Evolutionary conservation across 202 grass and related monocot species (phyloP).

Genomic region (Setaria italica): DNA sequence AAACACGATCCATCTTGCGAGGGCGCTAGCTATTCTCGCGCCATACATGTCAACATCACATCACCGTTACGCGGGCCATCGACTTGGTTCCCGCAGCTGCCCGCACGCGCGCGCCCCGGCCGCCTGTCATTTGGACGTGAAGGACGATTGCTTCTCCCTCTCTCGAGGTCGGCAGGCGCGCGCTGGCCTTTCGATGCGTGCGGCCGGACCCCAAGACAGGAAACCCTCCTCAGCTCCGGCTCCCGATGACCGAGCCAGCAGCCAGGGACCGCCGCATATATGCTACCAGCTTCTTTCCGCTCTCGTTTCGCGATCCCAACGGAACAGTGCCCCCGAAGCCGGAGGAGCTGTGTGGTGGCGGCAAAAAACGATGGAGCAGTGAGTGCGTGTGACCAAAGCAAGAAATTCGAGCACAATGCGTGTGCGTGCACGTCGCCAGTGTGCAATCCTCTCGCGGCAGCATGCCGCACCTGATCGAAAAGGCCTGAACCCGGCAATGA

Average conservation of each 20-base stretch:
- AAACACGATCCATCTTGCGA: background rate
- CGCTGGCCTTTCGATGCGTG: slow-evolving; percentile 29
- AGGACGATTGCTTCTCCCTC: background rate
- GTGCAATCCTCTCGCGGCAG: background rate
- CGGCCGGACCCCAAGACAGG: background rate
- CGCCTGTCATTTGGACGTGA: background rate
- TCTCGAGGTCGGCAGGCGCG: slow-evolving; percentile 18
- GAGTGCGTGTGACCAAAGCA: background rate
- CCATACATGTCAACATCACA: background rate
- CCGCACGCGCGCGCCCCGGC: background rate
- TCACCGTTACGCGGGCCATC: background rate
- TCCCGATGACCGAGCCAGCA: background rate
- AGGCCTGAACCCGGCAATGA: no score
- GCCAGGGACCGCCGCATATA: background rate
- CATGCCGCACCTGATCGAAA: no score
- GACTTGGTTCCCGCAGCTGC: background rate
- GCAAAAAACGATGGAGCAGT: background rate
- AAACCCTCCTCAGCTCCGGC: background rate
- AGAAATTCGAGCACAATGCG: background rate
- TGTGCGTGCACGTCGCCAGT: background rate
- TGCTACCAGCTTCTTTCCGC: background rate
- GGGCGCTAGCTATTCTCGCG: background rate
- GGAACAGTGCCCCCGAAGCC: background rate
- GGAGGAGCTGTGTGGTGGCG: slow-evolving; percentile 22
- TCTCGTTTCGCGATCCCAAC: slow-evolving; percentile 38